These are phyloP conservation scores for Stereum hirsutum DNA, from an alignment of 1,284 basidiomycete species.

Conservation along the genomic window DNA sequence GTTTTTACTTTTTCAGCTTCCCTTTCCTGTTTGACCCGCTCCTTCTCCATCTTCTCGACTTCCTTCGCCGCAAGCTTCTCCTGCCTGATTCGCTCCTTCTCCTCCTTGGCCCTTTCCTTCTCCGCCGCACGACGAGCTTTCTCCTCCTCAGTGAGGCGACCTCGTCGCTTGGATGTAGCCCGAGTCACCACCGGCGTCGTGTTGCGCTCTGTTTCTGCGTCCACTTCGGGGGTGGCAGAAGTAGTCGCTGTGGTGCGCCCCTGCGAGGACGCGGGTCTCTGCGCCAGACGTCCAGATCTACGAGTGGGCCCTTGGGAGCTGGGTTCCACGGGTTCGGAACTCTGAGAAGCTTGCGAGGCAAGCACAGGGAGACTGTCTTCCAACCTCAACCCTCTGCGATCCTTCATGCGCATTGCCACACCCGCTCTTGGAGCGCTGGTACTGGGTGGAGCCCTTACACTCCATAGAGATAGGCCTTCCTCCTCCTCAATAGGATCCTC, in stretches of 20 bases:
- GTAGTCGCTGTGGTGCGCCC: background rate
- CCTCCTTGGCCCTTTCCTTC: slow-evolving; percentile 16
- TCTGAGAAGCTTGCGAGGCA: slow-evolving; percentile 1
- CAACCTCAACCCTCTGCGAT: slow-evolving; percentile 20
- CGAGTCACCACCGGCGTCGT: background rate
- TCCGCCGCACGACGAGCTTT: slow-evolving; percentile 19
- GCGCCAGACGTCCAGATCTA: slow-evolving; percentile 10
- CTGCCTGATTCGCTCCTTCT: slow-evolving; percentile 11
- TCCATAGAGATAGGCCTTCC: slow-evolving; percentile 4
- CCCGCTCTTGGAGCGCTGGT: slow-evolving; percentile 18
- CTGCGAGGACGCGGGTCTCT: slow-evolving; percentile 1
- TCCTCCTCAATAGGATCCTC: slow-evolving; percentile 23
- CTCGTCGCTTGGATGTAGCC: slow-evolving; percentile 15
- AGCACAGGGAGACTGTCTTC: slow-evolving; percentile 10
- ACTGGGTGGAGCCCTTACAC: no score
- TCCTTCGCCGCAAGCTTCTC: slow-evolving; percentile 11
- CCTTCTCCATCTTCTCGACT: slow-evolving; percentile 12
- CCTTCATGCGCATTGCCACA: slow-evolving; percentile 26
- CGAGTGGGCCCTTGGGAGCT: slow-evolving; percentile 2
- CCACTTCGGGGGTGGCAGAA: background rate
- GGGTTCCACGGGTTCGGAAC: background rate
- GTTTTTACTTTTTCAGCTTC: background rate
- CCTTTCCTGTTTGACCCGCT: slow-evolving; percentile 9
- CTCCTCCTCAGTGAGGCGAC: slow-evolving; percentile 19
- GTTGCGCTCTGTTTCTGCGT: background rate